Percentiles rank a stretch among this genome's conserved stretches.
Conservation (phyloP, 2,329 filamentous ascomycete genomes). For the Fusarium armeniacum region DNA sequence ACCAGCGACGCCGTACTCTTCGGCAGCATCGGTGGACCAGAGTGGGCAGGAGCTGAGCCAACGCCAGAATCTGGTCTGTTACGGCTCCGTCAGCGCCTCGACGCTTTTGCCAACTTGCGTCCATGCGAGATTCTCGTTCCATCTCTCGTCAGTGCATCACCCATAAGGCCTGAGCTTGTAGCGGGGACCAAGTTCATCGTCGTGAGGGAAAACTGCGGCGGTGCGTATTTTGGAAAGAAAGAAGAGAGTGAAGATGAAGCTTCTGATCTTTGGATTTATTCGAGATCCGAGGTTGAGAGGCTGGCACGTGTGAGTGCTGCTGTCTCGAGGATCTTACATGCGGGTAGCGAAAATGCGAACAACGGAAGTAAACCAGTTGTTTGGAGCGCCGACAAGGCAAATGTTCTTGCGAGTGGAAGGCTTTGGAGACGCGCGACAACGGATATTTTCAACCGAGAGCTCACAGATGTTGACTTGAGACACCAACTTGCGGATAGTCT, state of each 20-base stretch:
- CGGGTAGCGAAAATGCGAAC: constrained; percentile 41
- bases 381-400: constrained; percentile 66
- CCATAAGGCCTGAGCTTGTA: constrained; percentile 62
- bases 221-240: constrained; percentile 65
- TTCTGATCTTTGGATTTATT: constrained; percentile 64
- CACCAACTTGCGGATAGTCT: constrained; percentile 64
- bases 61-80: constrained; percentile 63
- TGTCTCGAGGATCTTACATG: constrained; percentile 56
- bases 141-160: constrained; percentile 57
- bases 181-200: constrained; percentile 63
- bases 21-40: constrained; percentile 63
- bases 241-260: constrained; percentile 59
- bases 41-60: constrained; percentile 59
- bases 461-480: constrained; percentile 58
- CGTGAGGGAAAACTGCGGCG: constrained; percentile 65
- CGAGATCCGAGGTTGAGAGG: constrained; percentile 61
- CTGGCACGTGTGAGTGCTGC: constrained; percentile 62
- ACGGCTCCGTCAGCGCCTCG: constrained; percentile 56
- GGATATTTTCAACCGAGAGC: constrained; percentile 59
- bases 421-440: constrained; percentile 63
- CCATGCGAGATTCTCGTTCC: constrained; percentile 63
- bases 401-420: constrained; percentile 64
- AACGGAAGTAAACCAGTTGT: constrained; percentile 56
- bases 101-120: constrained; percentile 66
- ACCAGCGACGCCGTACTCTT: constrained; percentile 62